Percentiles rank a stretch among this genome's conserved stretches.
Conservation (phyloP, 2,329 filamentous ascomycete species). For the Stemphylium lycopersici region DNA sequence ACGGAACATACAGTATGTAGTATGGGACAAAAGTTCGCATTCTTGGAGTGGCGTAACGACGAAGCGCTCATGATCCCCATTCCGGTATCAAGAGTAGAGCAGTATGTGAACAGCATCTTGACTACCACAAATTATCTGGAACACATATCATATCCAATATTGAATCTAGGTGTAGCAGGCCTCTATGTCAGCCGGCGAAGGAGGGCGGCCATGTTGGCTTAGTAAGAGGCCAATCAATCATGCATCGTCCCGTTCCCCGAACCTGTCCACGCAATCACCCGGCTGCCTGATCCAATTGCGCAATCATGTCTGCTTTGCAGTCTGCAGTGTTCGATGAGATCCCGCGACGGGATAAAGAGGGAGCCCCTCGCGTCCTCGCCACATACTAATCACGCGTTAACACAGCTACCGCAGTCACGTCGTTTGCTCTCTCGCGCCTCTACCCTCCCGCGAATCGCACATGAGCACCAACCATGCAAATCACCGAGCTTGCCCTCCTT, state of each 20-base stretch:
- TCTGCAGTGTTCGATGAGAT: neutral
- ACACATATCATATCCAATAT: no score
- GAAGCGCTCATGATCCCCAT: no score
- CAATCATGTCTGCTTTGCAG: neutral
- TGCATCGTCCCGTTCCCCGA: neutral
- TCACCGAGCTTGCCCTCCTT: slow-evolving; percentile 56
- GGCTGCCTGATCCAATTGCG: neutral
- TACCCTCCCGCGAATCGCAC: neutral
- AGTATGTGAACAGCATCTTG: no score
- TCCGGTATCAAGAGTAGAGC: no score
- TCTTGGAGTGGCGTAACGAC: no score
- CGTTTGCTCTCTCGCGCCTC: neutral
- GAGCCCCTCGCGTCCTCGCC: neutral
- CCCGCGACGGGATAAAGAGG: neutral
- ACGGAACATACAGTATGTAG: no score
- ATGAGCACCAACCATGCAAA: slow-evolving; percentile 35
- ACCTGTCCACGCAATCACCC: neutral
- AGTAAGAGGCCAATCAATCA: neutral
- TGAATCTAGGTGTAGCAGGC: no score
- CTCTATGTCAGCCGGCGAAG: no score
- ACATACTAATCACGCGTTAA: neutral
- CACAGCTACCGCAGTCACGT: neutral
- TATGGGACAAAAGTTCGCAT: no score
- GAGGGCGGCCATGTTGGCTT: no score
- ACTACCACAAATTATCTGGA: no score